phyloP scores from a whole-genome alignment of 2,329 filamentous ascomycete genomes.

The Tolypocladium inflatum region DNA sequence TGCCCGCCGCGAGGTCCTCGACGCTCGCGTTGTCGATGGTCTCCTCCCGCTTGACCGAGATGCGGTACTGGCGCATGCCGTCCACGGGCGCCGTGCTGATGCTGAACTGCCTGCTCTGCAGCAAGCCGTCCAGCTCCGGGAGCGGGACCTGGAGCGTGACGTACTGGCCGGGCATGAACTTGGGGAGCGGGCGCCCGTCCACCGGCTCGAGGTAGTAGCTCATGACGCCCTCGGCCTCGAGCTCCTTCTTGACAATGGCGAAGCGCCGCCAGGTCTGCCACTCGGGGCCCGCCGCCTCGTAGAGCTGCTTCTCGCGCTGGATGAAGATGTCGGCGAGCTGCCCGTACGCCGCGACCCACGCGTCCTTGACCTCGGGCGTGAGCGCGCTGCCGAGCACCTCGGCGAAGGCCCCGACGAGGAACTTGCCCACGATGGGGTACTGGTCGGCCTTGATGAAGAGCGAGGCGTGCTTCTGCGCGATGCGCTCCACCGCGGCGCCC shows the following conservation, averaged over 20 bases:
- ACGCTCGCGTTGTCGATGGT: conserved; percentile 13
- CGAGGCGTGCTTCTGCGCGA: conserved; percentile 67
- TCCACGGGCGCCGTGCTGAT: conserved; percentile 47
- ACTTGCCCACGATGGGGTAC: conserved; percentile 60
- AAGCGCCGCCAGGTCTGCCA: conserved; percentile 43
- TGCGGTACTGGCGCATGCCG: conserved; percentile 54
- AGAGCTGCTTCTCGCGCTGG: conserved; percentile 50
- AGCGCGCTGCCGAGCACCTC: conserved; percentile 57
- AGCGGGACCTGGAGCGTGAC: conserved; percentile 56
- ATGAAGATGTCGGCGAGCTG: conserved; percentile 66
- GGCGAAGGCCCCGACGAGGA: conserved; percentile 59
- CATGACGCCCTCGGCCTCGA: conserved; percentile 50
- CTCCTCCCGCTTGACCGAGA: conserved; percentile 64
- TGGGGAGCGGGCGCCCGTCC: conserved; percentile 46
- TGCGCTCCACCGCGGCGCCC: conserved; percentile 49
- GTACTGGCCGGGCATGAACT: conserved; percentile 64
- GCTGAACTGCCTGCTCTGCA: conserved; percentile 68
- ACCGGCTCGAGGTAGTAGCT: conserved; percentile 60
- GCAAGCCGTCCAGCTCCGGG: conserved; percentile 45
- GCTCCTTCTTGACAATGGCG: conserved; percentile 48
- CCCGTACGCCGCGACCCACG: conserved; percentile 64
- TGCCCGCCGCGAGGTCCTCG: conserved; percentile 23
- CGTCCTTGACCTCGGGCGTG: conserved; percentile 56
- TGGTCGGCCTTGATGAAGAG: conserved; percentile 61
- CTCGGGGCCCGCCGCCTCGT: conserved; percentile 33